Conservation (phyloP, 805 yeast genomes). For the Brettanomyces anomalus region DNA sequence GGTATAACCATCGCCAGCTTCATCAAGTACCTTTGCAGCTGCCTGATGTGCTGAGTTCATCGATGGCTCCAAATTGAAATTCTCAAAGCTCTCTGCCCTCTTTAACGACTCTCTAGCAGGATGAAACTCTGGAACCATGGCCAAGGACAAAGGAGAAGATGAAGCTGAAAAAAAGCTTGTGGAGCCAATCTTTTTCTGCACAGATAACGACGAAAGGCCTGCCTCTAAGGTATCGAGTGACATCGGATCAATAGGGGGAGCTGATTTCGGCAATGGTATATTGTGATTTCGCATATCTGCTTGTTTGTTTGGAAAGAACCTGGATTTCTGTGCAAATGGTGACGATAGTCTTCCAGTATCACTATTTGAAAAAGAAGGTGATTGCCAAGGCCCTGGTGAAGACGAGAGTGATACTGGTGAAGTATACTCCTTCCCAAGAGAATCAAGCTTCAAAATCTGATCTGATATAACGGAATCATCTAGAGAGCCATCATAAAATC, state of each 20-base stretch:
- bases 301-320: conserved; percentile 23
- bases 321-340: conserved; percentile 6
- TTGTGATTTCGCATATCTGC: too few relatives aligned
- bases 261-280: too few relatives aligned
- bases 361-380: conserved; percentile 10
- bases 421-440: neutral
- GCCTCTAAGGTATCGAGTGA: neutral
- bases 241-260: neutral
- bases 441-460: too few relatives aligned
- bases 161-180: neutral
- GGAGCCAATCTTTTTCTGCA: neutral
- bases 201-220: conserved; percentile 6
- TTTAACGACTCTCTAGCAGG: neutral
- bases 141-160: neutral
- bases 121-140: neutral
- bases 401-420: conserved; percentile 7
- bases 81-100: neutral
- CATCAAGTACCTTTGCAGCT: conserved; percentile 1
- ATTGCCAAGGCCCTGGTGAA: conserved; percentile 20
- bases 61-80: neutral
- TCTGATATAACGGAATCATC: too few relatives aligned
- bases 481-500: too few relatives aligned
- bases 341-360: conserved; percentile 8
- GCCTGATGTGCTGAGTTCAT: conserved; percentile 1
- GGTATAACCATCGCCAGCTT: neutral